Base-by-base conservation (phyloP, 139 green algal species). In the Chlamydomonas applanata region DNA sequence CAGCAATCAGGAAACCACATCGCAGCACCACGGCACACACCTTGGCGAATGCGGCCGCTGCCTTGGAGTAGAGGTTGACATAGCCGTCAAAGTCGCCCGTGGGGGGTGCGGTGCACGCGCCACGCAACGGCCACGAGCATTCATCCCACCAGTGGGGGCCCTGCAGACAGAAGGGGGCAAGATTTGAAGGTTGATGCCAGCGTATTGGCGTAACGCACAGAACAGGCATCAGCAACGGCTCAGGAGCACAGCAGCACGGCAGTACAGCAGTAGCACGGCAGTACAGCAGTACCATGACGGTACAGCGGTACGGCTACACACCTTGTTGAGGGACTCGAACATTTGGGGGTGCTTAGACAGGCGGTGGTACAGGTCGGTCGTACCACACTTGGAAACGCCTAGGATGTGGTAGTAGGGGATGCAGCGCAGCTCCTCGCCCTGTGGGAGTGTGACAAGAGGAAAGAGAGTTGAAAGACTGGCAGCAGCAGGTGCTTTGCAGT, bases 81-180 rank as follows among this genome's bases (percentile, higher is more conserved):
- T 90, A 90, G 24, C 82, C 80, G 27, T 86, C 65, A 34, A 89
- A 89, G 71, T 87, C 81, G 5, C 81, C 79, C 30, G 80, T 83
- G 24, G 78, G 81, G 9, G 79, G 82, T 0, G 73, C 85, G 34
- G 74, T 85, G 82, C 85, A 88, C 25, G 71, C 34, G 35, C 79
- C 73, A 22, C 73, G 78, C 19, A 78, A 57, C 3, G 83, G 86
- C 60, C 76, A 85, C 1, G 71, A 54, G 63, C 82, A 90, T 68
- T 90, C 85, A 77, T 89, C 84, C 82, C 82, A 89, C 63, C 85
- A 89, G 72, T 89, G 84, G 17, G 84, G 81, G 0, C 81, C 84
- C 84, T 89, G 75, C 13, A 54, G 29, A 16, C 7, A 7, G 40
- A 11, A 19, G 40, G 11, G 40, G 11, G 40, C 11, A 11, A 11